Evolutionary conservation across 176 grass and related monocot genomes (phyloP).

Genomic region (Cenchrus fungigraminus): DNA sequence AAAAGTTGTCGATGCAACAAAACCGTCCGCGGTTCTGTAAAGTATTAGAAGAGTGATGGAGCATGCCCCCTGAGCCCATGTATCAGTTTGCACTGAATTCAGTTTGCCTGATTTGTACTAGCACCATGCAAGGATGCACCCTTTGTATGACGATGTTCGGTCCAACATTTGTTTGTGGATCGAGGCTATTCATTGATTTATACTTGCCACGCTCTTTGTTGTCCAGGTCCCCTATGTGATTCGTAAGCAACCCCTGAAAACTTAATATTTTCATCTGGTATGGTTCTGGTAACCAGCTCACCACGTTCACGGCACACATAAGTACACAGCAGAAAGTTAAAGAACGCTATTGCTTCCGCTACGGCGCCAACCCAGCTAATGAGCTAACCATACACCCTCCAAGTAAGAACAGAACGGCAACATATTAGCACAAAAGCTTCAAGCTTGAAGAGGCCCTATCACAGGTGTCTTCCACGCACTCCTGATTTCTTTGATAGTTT

Average conservation of each 20-base stretch:
- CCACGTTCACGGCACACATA: too few relatives aligned
- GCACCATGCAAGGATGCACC: conserved; percentile 28
- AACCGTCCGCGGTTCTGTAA: conserved; percentile 28
- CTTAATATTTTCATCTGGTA: not conserved
- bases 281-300: not conserved
- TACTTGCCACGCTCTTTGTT: not conserved
- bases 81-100: conserved; percentile 33
- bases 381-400: too few relatives aligned
- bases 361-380: too few relatives aligned
- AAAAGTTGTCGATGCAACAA: conserved; percentile 26
- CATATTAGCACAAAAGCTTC: too few relatives aligned
- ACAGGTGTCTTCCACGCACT: too few relatives aligned
- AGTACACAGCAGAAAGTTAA: too few relatives aligned
- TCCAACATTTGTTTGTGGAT: conserved; percentile 47
- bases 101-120: conserved; percentile 24
- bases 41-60: conserved; percentile 38
- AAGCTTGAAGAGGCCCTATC: too few relatives aligned
- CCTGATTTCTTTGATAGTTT: too few relatives aligned
- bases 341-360: too few relatives aligned
- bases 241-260: not conserved
- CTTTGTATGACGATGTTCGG: conserved; percentile 17
- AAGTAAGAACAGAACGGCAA: too few relatives aligned
- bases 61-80: conserved; percentile 19
- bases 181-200: conserved; percentile 47
- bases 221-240: not conserved